Evolutionary conservation across 1,284 basidiomycete species (phyloP).

Genomic region (Rhodotorula sp.): DNA sequence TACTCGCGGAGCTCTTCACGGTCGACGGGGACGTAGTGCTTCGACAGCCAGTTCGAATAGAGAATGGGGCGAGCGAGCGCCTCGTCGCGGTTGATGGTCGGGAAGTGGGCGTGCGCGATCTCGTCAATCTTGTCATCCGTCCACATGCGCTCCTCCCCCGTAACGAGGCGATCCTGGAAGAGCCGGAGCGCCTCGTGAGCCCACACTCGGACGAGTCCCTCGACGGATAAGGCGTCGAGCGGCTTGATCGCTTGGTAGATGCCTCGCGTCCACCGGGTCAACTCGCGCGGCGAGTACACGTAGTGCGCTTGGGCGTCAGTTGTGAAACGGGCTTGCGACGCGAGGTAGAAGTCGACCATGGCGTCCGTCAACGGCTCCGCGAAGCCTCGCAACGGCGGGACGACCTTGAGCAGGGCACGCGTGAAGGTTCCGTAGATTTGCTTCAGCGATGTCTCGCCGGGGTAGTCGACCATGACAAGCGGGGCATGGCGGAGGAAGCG

Average conservation of each 20-base stretch:
- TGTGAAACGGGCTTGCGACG: slow-evolving; percentile 91
- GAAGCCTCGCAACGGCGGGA: slow-evolving; percentile 89
- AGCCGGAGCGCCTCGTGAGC: slow-evolving; percentile 95
- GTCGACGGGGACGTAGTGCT: slow-evolving; percentile 92
- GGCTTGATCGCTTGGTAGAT: slow-evolving; percentile 96
- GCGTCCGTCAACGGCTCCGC: slow-evolving; percentile 93
- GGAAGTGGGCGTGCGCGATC: slow-evolving; percentile 86
- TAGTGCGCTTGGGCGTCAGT: slow-evolving; percentile 97
- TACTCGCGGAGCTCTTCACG: slow-evolving; percentile 91
- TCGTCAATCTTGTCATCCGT: slow-evolving; percentile 88
- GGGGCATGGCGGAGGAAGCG: slow-evolving; percentile 97
- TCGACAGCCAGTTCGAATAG: slow-evolving; percentile 99
- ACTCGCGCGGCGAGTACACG: slow-evolving; percentile 97
- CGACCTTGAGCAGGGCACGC: slow-evolving; percentile 90
- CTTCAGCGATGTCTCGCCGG: slow-evolving; percentile 92
- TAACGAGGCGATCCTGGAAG: slow-evolving; percentile 95
- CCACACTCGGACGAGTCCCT: slow-evolving; percentile 96
- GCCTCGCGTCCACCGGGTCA: slow-evolving; percentile 96
- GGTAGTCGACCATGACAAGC: slow-evolving; percentile 99
- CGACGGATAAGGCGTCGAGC: slow-evolving; percentile 82
- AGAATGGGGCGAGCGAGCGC: slow-evolving; percentile 85
- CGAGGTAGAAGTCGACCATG: slow-evolving; percentile 95
- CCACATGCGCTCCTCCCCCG: slow-evolving; percentile 87
- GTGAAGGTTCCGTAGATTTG: slow-evolving; percentile 99
- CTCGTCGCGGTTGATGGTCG: slow-evolving; percentile 79